Conservation (phyloP, 1,284 basidiomycete genomes). For the Fomitopsis pinicola region DNA sequence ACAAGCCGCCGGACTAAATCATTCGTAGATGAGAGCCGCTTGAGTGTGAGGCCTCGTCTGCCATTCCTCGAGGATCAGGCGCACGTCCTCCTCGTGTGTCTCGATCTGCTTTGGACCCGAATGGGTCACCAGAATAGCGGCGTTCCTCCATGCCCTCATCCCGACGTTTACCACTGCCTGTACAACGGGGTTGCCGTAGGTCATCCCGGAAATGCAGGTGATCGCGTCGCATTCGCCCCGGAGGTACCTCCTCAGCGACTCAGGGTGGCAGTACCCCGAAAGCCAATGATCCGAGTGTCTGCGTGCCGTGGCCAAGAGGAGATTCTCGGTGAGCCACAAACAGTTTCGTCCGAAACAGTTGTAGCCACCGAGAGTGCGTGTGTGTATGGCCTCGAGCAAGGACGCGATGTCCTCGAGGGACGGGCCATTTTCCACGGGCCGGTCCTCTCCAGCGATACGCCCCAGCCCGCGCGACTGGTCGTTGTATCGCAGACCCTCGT, state of each 20-base stretch:
- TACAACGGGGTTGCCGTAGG: neutral
- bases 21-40: neutral
- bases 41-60: neutral
- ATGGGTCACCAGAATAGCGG: neutral
- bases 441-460: neutral
- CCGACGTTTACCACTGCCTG: neutral
- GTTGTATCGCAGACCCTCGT: neutral
- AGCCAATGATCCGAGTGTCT: slow-evolving; percentile 1
- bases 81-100: neutral
- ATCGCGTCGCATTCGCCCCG: neutral
- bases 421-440: neutral
- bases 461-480: neutral
- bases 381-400: slow-evolving; percentile 1
- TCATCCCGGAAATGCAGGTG: neutral
- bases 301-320: neutral
- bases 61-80: neutral
- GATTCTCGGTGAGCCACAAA: slow-evolving; percentile 2
- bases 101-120: neutral
- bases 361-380: neutral
- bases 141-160: neutral
- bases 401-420: slow-evolving; percentile 3
- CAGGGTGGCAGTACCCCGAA: neutral
- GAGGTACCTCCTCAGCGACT: slow-evolving; percentile 1
- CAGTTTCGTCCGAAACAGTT: slow-evolving; percentile 3
- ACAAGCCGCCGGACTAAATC: too few relatives aligned